Evolutionary conservation across 2,329 filamentous ascomycete genomes (phyloP).

Genomic region (Orbilia brochopaga): DNA sequence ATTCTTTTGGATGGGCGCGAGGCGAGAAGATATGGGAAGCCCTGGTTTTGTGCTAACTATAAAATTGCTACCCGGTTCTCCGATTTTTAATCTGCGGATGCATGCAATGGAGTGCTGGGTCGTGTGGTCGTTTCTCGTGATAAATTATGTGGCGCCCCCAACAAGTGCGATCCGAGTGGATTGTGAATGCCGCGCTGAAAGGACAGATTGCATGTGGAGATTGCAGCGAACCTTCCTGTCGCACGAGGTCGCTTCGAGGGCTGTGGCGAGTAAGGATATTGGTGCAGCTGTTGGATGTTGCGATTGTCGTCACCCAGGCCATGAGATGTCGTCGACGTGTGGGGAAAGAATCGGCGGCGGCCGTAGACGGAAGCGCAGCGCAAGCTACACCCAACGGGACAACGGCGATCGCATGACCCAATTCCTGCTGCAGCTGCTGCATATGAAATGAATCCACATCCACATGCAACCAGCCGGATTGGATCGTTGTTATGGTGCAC

Average conservation of each 20-base stretch:
- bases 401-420: conserved; percentile 50
- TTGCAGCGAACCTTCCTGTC: not conserved
- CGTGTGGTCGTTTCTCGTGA: not conserved
- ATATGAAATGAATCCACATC: not conserved
- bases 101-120: not conserved
- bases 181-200: conserved; percentile 20
- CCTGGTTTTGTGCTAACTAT: not conserved
- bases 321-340: conserved; percentile 9
- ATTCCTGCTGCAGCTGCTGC: conserved; percentile 16
- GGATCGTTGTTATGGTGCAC: not conserved
- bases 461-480: not conserved
- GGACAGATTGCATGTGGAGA: conserved; percentile 22
- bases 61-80: not conserved
- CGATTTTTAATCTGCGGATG: not conserved
- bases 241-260: not conserved
- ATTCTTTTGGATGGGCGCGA: conserved; percentile 62
- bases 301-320: not conserved
- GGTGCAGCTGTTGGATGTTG: not conserved
- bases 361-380: conserved; percentile 25
- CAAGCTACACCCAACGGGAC: conserved; percentile 24
- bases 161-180: conserved; percentile 13
- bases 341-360: conserved; percentile 20
- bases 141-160: conserved; percentile 3
- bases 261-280: not conserved
- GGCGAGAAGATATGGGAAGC: conserved; percentile 1